A percentile compares a stretch with the other conserved stretches of the same genome.
Conservation (phyloP, 2,329 filamentous ascomycete species). For the Aspergillus brasiliensis region DNA sequence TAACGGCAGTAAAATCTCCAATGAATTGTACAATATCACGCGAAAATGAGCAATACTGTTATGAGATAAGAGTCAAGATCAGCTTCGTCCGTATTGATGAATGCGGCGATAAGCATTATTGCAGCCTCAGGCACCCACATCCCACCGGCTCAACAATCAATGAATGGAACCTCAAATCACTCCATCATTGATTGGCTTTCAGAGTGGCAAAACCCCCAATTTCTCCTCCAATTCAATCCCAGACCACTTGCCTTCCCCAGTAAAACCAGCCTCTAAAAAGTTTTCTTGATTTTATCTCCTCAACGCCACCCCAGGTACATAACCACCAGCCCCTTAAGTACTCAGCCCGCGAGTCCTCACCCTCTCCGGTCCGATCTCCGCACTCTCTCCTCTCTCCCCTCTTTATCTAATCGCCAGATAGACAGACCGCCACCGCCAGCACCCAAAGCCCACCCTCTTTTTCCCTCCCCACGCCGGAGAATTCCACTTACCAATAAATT, state of each 20-base stretch:
- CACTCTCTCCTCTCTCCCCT: neutral
- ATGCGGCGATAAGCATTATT: neutral
- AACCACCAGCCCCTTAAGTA: neutral
- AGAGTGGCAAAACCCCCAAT: neutral
- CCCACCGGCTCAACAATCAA: neutral
- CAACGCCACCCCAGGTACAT: neutral
- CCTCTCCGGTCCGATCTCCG: neutral
- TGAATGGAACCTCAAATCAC: neutral
- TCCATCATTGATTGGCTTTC: neutral
- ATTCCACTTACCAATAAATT: too few species aligned
- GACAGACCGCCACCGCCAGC: neutral
- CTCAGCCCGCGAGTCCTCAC: neutral
- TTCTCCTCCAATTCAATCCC: too few species aligned
- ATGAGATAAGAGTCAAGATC: neutral
- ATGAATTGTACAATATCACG: neutral
- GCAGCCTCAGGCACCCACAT: conserved; percentile 16
- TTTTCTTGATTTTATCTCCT: too few species aligned
- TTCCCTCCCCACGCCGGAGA: too few species aligned
- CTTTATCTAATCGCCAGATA: conserved; percentile 5
- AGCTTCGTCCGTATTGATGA: neutral
- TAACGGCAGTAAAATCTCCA: neutral
- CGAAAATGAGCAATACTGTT: neutral
- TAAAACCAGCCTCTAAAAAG: too few species aligned
- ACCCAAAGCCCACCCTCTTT: neutral
- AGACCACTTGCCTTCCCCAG: too few species aligned